phyloP scores from a whole-genome alignment of 345 rosid species.

The Dimocarpus longan region DNA sequence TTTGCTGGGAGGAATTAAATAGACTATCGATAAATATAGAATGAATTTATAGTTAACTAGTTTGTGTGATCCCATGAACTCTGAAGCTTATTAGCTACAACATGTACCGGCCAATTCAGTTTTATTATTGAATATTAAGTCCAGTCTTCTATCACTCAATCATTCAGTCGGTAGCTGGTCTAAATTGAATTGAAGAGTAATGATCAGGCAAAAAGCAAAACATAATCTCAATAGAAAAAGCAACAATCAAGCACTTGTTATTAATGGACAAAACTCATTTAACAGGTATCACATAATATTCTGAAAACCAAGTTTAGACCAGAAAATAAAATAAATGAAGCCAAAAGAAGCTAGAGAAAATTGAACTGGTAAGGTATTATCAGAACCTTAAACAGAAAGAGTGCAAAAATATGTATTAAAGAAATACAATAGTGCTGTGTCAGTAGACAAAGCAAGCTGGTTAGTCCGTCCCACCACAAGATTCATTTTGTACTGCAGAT shows the following conservation, averaged over 20 bases:
- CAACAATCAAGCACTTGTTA: background rate
- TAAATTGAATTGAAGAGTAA: background rate
- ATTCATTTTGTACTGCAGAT: slow-evolving; percentile 3
- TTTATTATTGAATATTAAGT: background rate
- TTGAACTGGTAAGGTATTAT: background rate
- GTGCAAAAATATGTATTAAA: slow-evolving; percentile 2
- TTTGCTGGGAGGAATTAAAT: background rate
- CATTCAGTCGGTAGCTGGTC: slow-evolving; percentile 1
- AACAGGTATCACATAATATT: background rate
- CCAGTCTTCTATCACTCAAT: background rate
- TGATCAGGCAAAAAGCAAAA: background rate
- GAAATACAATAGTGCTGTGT: background rate
- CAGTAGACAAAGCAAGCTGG: slow-evolving; percentile 4
- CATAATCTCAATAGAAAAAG: background rate
- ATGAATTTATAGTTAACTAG: slow-evolving; percentile 2
- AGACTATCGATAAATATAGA: background rate
- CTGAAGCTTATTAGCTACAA: slow-evolving; percentile 22
- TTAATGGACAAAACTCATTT: background rate
- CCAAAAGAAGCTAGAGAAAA: background rate
- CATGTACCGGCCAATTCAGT: slow-evolving; percentile 6
- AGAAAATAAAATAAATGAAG: background rate
- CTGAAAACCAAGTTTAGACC: background rate
- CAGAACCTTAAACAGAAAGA: background rate
- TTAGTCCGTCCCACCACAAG: slow-evolving; percentile 7
- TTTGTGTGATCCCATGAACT: slow-evolving; percentile 2